Base-by-base conservation (phyloP, 1,139 yeast species). In the Yamadazyma diddensiae region DNA sequence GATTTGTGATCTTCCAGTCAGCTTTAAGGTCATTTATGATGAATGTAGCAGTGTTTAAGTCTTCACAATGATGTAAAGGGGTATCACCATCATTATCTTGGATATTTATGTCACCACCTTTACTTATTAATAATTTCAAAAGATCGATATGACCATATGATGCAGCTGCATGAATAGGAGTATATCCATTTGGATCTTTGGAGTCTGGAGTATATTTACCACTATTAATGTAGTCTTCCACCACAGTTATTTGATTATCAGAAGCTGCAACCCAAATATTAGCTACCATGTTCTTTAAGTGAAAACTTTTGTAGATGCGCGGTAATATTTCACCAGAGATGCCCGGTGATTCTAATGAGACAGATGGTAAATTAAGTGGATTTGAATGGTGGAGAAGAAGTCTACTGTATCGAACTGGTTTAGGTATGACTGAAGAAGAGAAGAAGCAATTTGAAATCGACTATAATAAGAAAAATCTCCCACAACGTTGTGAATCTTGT, bases 181-280 rank as follows among this genome's bases (percentile, higher is more conserved):
- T 90, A 58, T 92, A 92, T 0, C 98, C 98, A 50, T 88, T 87
- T 1, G 87, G 83, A 55, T 92, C 98, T 45, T 82, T 78, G 13
- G 82, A 73, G 50, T 86, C 82, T 2, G 96, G 75, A 2, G 79
- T 67, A 41, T 67, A 70, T 6, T 35, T 16, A 0, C 82, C 82
- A 0, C 72, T 53, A 4, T 59, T 62, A 10, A 92, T 59, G 37
- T 69, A 65, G 8, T 68, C 51, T 43, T 77, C 73, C 10, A 92
- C 96, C 8, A 69, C 53, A 3, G 66, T 71, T 2, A 71, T 44
- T 42, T 82, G 77, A 48, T 86, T 82, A 55, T 92, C 97, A 13
- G 97, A 85, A 5, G 97, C 94, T 7, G 97, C 96, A 8, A 85
- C 79, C 98, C 98, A 92, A 40, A 92, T 80, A 56, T 92, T 90